Evolutionary conservation across 73 alveolate species (phyloP).

Genomic region (Chromera velia): DNA sequence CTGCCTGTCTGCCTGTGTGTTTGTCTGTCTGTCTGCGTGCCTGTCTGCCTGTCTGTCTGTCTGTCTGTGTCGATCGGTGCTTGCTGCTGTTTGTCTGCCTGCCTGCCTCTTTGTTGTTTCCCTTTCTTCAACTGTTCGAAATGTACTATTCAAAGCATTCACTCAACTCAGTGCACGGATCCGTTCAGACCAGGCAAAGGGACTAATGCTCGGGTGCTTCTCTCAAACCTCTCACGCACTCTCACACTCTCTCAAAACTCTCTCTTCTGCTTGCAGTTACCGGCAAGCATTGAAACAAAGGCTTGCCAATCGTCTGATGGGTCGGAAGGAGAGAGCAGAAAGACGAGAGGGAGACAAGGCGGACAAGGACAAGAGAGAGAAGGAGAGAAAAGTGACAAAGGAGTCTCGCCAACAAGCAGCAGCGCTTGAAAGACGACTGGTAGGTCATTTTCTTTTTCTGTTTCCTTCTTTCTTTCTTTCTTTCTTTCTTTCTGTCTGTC

Average conservation of each 20-base stretch:
- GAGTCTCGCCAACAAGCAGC: neutral
- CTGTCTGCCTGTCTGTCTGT: neutral
- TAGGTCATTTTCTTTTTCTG: neutral
- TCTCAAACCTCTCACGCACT: slow-evolving; percentile 22
- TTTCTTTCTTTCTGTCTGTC: too few relatives aligned
- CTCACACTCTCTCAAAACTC: slow-evolving; percentile 20
- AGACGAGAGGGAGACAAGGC: too few relatives aligned
- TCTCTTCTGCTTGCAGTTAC: slow-evolving; percentile 22
- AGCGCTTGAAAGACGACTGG: neutral
- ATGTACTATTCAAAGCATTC: too few relatives aligned
- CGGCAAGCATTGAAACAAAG: slow-evolving; percentile 4
- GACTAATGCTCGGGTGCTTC: neutral
- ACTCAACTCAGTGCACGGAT: too few relatives aligned
- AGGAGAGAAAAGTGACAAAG: neutral
- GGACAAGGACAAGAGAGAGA: neutral
- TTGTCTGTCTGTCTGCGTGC: neutral
- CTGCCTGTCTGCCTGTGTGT: neutral
- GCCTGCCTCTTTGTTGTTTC: neutral
- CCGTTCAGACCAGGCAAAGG: too few relatives aligned
- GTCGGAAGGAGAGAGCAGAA: too few relatives aligned
- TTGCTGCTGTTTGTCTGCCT: neutral
- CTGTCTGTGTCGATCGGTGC: neutral
- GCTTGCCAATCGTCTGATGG: neutral
- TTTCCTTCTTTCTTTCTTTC: too few relatives aligned
- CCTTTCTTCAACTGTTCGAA: too few relatives aligned